These are phyloP conservation scores for Pseudonitzschia pungens DNA, from an alignment of 108 stramenopile species.

Conservation along the genomic window DNA sequence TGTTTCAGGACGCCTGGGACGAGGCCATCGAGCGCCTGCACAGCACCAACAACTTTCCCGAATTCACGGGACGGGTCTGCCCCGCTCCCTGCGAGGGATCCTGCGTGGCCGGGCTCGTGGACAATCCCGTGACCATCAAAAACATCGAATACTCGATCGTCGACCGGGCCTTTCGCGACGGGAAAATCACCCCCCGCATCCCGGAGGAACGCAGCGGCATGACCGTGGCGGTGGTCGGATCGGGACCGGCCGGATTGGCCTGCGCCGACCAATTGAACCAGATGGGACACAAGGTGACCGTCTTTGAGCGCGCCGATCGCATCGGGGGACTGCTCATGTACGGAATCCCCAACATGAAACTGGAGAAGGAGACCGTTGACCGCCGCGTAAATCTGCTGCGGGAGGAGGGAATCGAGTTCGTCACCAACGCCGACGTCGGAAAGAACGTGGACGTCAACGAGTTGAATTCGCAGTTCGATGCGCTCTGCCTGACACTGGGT, in stretches of 20 bases:
- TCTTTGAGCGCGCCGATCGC: constrained; percentile 93
- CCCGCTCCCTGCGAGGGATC: constrained; percentile 98
- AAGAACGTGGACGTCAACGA: constrained; percentile 91
- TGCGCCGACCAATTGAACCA: constrained; percentile 94
- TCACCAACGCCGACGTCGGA: constrained; percentile 93
- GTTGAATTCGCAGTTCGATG: constrained; percentile 83
- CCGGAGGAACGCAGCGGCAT: constrained; percentile 90
- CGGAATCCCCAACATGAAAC: constrained; percentile 98
- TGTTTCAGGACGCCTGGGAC: constrained; percentile 93
- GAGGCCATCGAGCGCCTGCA: constrained; percentile 93
- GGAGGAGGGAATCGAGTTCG: constrained; percentile 96
- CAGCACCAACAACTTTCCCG: constrained; percentile 99
- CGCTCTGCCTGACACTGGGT: constrained; percentile 86
- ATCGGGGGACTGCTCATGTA: constrained; percentile 97
- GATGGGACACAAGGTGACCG: constrained; percentile 96
- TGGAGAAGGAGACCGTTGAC: constrained; percentile 95
- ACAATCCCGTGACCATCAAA: constrained; percentile 95
- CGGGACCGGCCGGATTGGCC: constrained; percentile 92
- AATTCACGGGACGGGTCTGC: constrained; percentile 97
- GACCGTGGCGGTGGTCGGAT: constrained; percentile 94
- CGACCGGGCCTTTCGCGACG: constrained; percentile 93
- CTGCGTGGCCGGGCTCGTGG: constrained; percentile 95
- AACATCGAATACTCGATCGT: constrained; percentile 98
- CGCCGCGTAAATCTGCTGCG: constrained; percentile 91
- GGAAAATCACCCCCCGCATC: constrained; percentile 89